Evolutionary conservation across 345 rosid species (phyloP), one percentile per base, ranked within the genome.

Genomic region (Brassica incana): DNA sequence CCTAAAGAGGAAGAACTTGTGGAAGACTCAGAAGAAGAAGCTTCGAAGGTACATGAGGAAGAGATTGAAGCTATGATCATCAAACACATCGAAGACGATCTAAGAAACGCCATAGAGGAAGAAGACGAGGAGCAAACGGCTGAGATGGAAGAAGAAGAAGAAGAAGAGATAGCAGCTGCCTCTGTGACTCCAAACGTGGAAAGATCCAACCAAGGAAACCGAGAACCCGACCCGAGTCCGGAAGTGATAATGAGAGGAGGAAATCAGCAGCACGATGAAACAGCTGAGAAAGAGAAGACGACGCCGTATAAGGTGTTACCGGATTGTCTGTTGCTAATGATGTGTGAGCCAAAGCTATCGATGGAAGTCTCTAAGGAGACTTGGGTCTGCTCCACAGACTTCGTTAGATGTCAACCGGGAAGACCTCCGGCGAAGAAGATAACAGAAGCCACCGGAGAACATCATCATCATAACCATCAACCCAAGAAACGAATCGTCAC

Each of bases 311-410:
- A 74, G 77, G 80, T 82, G 60, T 79, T 95, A 67, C 99, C 99
- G 67, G 99, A 95, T 67, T 95, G 99, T 78, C 68, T 92, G 63
- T 73, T 91, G 74, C 74, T 92, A 15, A 95, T 95, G 99, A 95
- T 95, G 99, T 88, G 97, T 27, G 99, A 95, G 73, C 97, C 99
- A 66, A 95, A 95, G 88, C 89, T 92, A 56, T 95, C 97, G 4
- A 92, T 91, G 99, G 99, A 95, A 86, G 99, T 95, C 32, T 95
- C 97, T 6, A 91, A 89, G 74, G 99, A 95, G 80, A 92, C 99
- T 0, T 95, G 99, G 99, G 97, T 92, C 8, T 89, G 99, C 74
- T 88, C 90, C 64, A 88, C 95, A 63, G 99, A 95, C 73, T 92
- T 95, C 86, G 84, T 90, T 20, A 81, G 93, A 81, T 85, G 92